These are phyloP conservation scores for Pleurotus tuoliensis DNA, from an alignment of 768 basidiomycete species.

Conservation along the genomic window DNA sequence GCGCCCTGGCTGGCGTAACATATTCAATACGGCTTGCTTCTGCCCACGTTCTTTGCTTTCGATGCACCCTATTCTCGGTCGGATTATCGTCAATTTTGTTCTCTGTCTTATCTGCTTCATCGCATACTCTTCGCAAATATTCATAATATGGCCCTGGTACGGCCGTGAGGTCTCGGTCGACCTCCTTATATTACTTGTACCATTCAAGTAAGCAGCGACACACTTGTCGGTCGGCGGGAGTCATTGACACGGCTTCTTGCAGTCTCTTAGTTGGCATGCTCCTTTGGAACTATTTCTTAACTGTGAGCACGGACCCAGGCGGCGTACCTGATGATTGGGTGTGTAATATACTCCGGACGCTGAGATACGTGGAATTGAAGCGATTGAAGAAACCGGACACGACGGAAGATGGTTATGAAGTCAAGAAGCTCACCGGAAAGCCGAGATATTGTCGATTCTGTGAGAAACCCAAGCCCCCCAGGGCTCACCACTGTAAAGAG, in stretches of 20 bases:
- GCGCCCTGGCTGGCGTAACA: too few relatives aligned
- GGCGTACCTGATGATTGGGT: constrained; percentile 79
- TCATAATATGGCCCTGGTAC: constrained; percentile 92
- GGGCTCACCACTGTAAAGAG: constrained; percentile 89
- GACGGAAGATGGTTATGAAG: constrained; percentile 71
- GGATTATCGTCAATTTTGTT: constrained; percentile 65
- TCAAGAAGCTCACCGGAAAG: constrained; percentile 80
- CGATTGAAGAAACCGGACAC: constrained; percentile 67
- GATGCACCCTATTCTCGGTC: constrained; percentile 48
- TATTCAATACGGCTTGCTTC: too few relatives aligned
- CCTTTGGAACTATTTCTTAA: constrained; percentile 86
- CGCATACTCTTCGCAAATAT: constrained; percentile 84
- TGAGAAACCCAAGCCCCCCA: constrained; percentile 78
- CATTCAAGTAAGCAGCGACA: constrained; percentile 76
- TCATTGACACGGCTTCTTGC: not conserved
- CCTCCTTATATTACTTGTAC: constrained; percentile 69
- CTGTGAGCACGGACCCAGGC: constrained; percentile 83
- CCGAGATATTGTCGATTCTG: constrained; percentile 89
- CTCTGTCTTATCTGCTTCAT: constrained; percentile 81
- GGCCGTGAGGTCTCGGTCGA: constrained; percentile 70
- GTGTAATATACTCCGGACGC: constrained; percentile 4
- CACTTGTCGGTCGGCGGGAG: too few relatives aligned
- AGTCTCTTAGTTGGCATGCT: constrained; percentile 76
- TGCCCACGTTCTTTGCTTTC: not conserved
- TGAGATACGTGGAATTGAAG: too few relatives aligned